Conservation (phyloP, 768 basidiomycete species). For the Chlorophyllum brunneum region DNA sequence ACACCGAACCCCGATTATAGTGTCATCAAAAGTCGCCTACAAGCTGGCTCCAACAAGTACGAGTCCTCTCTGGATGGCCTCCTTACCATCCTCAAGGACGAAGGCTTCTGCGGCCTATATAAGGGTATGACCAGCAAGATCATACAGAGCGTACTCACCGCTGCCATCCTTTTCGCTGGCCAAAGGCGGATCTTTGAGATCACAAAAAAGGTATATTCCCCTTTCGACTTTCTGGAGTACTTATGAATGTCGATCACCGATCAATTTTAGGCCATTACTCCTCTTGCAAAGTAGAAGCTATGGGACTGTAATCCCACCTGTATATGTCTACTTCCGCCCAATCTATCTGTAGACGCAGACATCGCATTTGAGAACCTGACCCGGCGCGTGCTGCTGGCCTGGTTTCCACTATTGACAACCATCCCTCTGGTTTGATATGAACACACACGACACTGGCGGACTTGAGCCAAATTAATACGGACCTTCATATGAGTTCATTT, state of each 20-base stretch:
- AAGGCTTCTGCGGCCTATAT: constrained; percentile 83
- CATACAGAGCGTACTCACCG: constrained; percentile 87
- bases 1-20: constrained; percentile 23
- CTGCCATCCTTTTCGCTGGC: constrained; percentile 88
- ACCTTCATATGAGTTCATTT: constrained; percentile 59
- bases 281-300: constrained; percentile 10
- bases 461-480: too few relatives aligned
- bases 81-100: constrained; percentile 71
- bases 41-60: constrained; percentile 74
- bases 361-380: too few relatives aligned
- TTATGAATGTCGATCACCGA: background rate
- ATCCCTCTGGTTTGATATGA: too few relatives aligned
- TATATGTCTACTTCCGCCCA: too few relatives aligned
- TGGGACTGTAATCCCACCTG: background rate
- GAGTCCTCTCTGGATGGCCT: constrained; percentile 75
- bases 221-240: background rate
- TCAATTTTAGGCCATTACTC: constrained; percentile 7
- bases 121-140: constrained; percentile 87
- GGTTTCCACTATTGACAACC: too few relatives aligned
- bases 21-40: constrained; percentile 76
- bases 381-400: too few relatives aligned
- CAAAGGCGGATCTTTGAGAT: constrained; percentile 80
- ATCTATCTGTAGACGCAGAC: too few relatives aligned
- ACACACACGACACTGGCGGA: too few relatives aligned
- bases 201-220: constrained; percentile 44